These are phyloP conservation scores for Plasmodium malariae DNA, from an alignment of 169 alveolate species.

Conservation along the genomic window DNA sequence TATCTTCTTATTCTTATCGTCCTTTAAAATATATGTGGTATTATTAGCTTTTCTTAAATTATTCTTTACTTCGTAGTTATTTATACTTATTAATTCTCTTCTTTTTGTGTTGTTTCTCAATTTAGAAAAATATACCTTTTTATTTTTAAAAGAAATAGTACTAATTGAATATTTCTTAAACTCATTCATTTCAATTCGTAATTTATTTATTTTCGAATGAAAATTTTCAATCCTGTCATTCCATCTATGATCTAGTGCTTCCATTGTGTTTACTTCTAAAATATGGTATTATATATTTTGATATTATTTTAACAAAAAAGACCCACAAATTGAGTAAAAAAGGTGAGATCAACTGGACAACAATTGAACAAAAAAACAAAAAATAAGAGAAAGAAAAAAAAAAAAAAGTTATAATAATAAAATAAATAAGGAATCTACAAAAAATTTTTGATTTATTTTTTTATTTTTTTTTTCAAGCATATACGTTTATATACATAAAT, in stretches of 20 bases:
- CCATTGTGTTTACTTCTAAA: slow-evolving; percentile 16
- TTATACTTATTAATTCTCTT: slow-evolving; percentile 61
- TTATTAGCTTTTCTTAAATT: slow-evolving; percentile 20
- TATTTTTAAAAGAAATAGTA: slow-evolving; percentile 12
- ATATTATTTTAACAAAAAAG: neutral
- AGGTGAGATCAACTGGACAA: neutral
- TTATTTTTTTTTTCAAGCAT: no score
- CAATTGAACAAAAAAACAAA: neutral
- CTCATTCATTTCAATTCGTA: slow-evolving; percentile 35
- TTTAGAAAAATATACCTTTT: slow-evolving; percentile 13
- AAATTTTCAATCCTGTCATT: slow-evolving; percentile 39
- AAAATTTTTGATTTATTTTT: no score
- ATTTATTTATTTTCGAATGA: slow-evolving; percentile 46
- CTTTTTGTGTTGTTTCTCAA: slow-evolving; percentile 31
- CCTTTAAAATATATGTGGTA: slow-evolving; percentile 11
- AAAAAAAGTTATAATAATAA: no score
- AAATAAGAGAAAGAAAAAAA: neutral
- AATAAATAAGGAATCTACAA: neutral
- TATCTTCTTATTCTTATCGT: slow-evolving; percentile 6
- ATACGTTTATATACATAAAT: neutral
- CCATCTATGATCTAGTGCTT: slow-evolving; percentile 40
- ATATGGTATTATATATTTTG: neutral
- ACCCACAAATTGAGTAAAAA: neutral
- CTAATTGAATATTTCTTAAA: slow-evolving; percentile 28
- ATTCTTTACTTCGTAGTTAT: slow-evolving; percentile 29